Conservation (phyloP, 1,139 yeast species). For the Meyerozyma smithsonii region DNA sequence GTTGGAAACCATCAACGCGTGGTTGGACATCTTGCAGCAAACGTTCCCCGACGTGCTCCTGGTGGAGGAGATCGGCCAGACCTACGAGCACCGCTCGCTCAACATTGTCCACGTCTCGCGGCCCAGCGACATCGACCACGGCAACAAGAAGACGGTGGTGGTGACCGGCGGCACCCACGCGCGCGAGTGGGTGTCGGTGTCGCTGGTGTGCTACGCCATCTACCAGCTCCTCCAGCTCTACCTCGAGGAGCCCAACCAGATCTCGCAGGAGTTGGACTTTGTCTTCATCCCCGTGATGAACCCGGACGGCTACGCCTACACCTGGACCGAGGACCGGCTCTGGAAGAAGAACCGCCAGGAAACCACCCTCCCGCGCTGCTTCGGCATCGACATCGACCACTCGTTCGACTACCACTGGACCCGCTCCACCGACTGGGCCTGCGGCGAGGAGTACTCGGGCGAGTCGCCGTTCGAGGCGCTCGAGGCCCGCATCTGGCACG, state of each 20-base stretch:
- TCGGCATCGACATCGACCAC: constrained; percentile 84
- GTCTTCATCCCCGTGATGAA: constrained; percentile 77
- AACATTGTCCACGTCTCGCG: constrained; percentile 61
- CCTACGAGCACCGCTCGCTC: constrained; percentile 68
- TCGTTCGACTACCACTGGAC: constrained; percentile 77
- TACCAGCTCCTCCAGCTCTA: constrained; percentile 53
- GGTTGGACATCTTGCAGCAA: constrained; percentile 57
- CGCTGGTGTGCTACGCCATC: constrained; percentile 61
- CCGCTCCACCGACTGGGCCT: constrained; percentile 60
- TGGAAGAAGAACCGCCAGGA: constrained; percentile 90
- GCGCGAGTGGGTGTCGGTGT: constrained; percentile 82
- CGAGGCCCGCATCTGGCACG: constrained; percentile 64
- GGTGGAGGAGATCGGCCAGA: constrained; percentile 66
- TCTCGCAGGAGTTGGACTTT: constrained; percentile 53
- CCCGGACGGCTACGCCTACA: constrained; percentile 85
- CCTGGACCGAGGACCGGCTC: constrained; percentile 75
- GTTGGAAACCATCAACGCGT: constrained; percentile 61
- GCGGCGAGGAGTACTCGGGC: constrained; percentile 82
- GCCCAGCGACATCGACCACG: constrained; percentile 40
- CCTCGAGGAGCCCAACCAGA: constrained; percentile 31
- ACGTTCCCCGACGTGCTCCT: constrained; percentile 57
- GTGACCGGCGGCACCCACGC: constrained; percentile 86
- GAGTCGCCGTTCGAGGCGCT: constrained; percentile 70
- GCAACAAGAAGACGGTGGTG: constrained; percentile 60
- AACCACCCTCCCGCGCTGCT: constrained; percentile 61